A percentile compares a stretch with the other conserved stretches of the same genome.
phyloP scores from a whole-genome alignment of 352 stramenopile species.

The Albugo laibachii region DNA sequence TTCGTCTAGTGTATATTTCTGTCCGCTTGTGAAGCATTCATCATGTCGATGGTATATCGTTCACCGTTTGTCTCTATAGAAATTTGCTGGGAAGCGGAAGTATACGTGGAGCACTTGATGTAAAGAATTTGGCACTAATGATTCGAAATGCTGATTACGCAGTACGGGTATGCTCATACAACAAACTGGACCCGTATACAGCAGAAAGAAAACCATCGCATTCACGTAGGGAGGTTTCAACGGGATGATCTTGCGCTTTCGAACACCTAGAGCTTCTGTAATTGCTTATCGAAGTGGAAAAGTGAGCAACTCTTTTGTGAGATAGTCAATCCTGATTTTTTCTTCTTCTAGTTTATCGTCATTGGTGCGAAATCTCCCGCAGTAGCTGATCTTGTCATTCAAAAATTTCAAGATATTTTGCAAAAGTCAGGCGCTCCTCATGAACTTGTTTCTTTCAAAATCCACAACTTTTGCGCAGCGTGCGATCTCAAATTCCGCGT shows the following conservation, averaged over 20 bases:
- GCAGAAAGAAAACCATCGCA: not conserved
- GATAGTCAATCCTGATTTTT: not conserved
- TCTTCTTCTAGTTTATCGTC: constrained; percentile 28
- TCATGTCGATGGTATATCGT: not conserved
- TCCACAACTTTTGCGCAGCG: constrained; percentile 80
- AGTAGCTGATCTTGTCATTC: constrained; percentile 18
- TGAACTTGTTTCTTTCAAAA: constrained; percentile 18
- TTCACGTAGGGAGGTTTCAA: constrained; percentile 22
- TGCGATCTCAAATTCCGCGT: constrained; percentile 81
- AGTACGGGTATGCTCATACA: constrained; percentile 15
- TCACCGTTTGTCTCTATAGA: constrained; percentile 7
- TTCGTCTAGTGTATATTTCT: too few species aligned
- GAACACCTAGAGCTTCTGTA: constrained; percentile 26
- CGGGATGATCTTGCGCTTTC: constrained; percentile 45
- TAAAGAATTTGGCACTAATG: constrained; percentile 37
- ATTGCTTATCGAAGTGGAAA: constrained; percentile 48
- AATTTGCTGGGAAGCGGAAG: constrained; percentile 43
- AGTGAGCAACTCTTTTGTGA: constrained; percentile 7
- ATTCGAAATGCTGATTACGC: constrained; percentile 57
- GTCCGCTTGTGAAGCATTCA: too few species aligned
- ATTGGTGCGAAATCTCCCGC: constrained; percentile 22
- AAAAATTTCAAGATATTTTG: constrained; percentile 37
- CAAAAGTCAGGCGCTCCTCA: constrained; percentile 44
- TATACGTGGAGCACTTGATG: constrained; percentile 26
- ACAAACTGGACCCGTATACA: not conserved